Evolutionary conservation across 345 rosid species (phyloP).

Genomic region (Physaria fendleri): DNA sequence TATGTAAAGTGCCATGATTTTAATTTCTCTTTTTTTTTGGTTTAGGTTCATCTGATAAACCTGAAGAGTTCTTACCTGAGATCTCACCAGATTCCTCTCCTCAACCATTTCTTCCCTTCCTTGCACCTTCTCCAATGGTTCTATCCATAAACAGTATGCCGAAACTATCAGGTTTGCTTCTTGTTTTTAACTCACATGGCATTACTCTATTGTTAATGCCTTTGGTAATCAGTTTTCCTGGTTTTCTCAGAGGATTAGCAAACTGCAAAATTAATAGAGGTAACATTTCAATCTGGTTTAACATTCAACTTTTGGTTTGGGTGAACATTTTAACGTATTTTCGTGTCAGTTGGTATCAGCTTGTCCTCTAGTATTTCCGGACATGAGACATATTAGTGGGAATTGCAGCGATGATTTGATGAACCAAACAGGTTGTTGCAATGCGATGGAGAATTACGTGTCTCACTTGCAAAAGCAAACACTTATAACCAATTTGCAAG

Average conservation of each 20-base stretch:
- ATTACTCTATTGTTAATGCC: background rate
- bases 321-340: background rate
- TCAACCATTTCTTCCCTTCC: slow-evolving; percentile 81
- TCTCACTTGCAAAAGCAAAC: slow-evolving; percentile 94
- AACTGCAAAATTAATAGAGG: slow-evolving; percentile 88
- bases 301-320: background rate
- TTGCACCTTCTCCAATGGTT: slow-evolving; percentile 85
- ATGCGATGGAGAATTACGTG: slow-evolving; percentile 71
- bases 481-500: slow-evolving; percentile 90
- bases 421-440: slow-evolving; percentile 62
- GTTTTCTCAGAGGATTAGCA: slow-evolving; percentile 59
- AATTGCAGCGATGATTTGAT: slow-evolving; percentile 51
- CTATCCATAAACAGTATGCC: slow-evolving; percentile 72
- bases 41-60: slow-evolving; percentile 46
- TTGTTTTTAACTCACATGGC: background rate
- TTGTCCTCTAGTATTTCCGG: slow-evolving; percentile 84
- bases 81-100: slow-evolving; percentile 66
- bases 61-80: slow-evolving; percentile 49
- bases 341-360: slow-evolving; percentile 39
- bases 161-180: slow-evolving; percentile 68
- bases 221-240: background rate
- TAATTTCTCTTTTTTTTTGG: background rate
- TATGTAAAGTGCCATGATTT: background rate
- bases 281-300: slow-evolving; percentile 22
- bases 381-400: slow-evolving; percentile 56